Conservation (phyloP, 2,329 filamentous ascomycete species). For the Aspergillus sp. region DNA sequence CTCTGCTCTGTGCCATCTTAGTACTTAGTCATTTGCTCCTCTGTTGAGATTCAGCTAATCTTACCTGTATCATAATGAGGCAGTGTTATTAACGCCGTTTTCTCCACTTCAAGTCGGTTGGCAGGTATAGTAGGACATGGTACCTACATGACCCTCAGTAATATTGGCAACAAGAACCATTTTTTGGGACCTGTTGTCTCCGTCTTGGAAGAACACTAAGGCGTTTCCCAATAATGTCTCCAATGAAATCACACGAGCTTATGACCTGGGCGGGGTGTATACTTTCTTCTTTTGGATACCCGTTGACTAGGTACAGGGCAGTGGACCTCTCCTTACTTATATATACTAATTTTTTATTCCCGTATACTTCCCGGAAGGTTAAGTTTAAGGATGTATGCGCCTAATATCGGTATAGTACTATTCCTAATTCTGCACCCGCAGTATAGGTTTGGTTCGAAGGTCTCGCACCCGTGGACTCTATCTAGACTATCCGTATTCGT, state of each 20-base stretch:
- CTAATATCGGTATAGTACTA: too few species aligned
- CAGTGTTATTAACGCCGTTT: not conserved
- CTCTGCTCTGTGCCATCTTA: not conserved
- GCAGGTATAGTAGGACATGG: not conserved
- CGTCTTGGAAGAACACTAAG: not conserved
- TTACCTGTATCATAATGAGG: not conserved
- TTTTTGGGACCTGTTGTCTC: not conserved
- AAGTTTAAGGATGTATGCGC: too few species aligned
- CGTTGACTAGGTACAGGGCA: not conserved
- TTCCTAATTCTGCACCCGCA: too few species aligned
- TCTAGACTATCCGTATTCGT: too few species aligned
- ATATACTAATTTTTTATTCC: too few species aligned
- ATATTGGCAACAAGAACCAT: not conserved
- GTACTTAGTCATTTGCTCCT: not conserved
- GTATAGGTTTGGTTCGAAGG: too few species aligned
- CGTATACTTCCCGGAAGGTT: too few species aligned
- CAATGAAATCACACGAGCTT: slow-evolving; percentile 12
- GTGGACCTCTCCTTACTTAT: not conserved
- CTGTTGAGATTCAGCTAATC: too few species aligned
- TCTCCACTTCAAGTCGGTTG: not conserved
- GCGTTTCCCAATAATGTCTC: not conserved
- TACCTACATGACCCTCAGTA: not conserved
- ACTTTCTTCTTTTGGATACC: slow-evolving; percentile 6
- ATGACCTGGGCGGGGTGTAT: not conserved
- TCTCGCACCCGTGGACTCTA: too few species aligned